phyloP scores from a whole-genome alignment of 2,329 filamentous ascomycete genomes.

The Colletotrichum falcatum region DNA sequence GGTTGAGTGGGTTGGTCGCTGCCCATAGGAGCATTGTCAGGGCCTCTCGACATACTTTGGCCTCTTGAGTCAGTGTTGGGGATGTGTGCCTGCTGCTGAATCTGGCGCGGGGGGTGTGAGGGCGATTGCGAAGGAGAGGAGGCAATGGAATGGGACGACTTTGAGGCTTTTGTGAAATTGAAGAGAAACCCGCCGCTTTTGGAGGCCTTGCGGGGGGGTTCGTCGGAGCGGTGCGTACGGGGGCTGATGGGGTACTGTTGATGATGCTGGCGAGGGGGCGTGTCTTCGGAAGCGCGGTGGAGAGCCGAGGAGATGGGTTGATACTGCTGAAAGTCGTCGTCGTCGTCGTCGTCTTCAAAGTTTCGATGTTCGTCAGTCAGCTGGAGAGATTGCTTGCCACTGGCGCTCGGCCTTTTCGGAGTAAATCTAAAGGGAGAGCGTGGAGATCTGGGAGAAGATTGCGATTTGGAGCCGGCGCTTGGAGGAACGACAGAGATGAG shows the following conservation, averaged over 20 bases:
- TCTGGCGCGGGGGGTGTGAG: constrained; percentile 38
- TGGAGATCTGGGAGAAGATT: constrained; percentile 58
- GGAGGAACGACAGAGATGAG: constrained; percentile 48
- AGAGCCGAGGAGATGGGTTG: constrained; percentile 47
- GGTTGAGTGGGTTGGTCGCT: constrained; percentile 37
- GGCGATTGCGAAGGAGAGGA: constrained; percentile 44
- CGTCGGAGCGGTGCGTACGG: constrained; percentile 45
- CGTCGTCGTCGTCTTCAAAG: constrained; percentile 43
- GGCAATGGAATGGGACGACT: constrained; percentile 52
- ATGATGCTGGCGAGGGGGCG: constrained; percentile 44
- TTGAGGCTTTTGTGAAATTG: constrained; percentile 62
- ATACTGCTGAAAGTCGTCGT: constrained; percentile 42
- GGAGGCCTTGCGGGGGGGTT: constrained; percentile 53
- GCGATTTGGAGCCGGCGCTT: constrained; percentile 52
- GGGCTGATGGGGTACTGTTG: constrained; percentile 45
- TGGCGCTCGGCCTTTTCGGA: constrained; percentile 48
- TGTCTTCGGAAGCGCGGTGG: constrained; percentile 43
- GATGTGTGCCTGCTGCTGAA: constrained; percentile 43
- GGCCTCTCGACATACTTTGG: constrained; percentile 54
- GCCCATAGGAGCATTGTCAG: constrained; percentile 47
- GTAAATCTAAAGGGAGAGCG: constrained; percentile 60
- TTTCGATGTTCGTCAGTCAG: constrained; percentile 39
- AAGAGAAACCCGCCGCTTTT: constrained; percentile 62
- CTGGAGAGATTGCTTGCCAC: constrained; percentile 38
- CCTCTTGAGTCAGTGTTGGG: constrained; percentile 53